Evolutionary conservation across 169 alveolate species (phyloP).

Genomic region (Plasmodium gonderi): DNA sequence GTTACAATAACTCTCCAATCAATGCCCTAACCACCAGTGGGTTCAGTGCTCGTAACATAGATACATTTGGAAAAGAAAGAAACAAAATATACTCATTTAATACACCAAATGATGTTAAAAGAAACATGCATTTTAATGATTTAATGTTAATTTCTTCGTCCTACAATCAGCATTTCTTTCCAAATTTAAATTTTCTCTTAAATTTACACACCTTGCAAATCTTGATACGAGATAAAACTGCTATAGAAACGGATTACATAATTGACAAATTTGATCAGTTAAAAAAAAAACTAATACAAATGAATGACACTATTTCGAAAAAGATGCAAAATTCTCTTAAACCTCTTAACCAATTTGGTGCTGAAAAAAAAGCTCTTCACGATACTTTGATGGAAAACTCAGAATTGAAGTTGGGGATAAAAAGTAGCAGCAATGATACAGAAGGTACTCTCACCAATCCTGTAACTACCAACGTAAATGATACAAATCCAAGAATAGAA

Average conservation of each 20-base stretch:
- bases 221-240: conserved; percentile 69
- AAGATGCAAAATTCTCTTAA: not conserved
- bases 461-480: not conserved
- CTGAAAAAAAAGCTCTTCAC: not conserved
- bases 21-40: conserved; percentile 67
- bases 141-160: conserved; percentile 60
- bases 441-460: not conserved
- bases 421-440: not conserved
- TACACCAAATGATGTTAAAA: conserved; percentile 72
- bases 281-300: conserved; percentile 27
- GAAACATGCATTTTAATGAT: conserved; percentile 43
- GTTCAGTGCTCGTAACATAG: conserved; percentile 64
- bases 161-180: conserved; percentile 58
- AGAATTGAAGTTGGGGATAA: not conserved
- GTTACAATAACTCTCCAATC: conserved; percentile 62
- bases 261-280: conserved; percentile 69
- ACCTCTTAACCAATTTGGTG: not conserved
- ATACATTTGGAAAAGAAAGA: conserved; percentile 73
- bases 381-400: not conserved
- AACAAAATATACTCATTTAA: conserved; percentile 69
- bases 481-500: not conserved
- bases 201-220: conserved; percentile 71
- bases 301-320: not conserved
- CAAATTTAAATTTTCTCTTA: conserved; percentile 48
- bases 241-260: conserved; percentile 64